Base-by-base conservation (phyloP, 176 grass and related monocot species). In the Aechmea fasciata region DNA sequence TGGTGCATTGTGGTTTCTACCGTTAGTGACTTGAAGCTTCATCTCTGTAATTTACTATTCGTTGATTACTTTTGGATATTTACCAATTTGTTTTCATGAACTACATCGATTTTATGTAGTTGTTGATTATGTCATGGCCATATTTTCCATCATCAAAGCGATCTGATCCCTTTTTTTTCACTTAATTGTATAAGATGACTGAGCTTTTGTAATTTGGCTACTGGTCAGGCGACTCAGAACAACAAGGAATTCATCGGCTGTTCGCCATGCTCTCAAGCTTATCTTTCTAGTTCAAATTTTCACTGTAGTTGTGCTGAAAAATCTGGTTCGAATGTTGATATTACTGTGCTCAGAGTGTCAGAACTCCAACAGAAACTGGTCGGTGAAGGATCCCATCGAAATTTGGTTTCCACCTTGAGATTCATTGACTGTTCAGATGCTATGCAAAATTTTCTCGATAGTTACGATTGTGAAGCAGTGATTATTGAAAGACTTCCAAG, bases 341-440 rank as follows among this genome's bases (percentile, higher is more conserved):
- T 66, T 13, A 73, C 64, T 64, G 50, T 73, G 24, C 72, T 81
- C 68, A 1, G 3, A 15, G 53, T 87, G 77, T 66, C 77, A 24
- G 71, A 76, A 9, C 48, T 90, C 51, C 65, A 71, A 2, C 71
- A 80, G n/a, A 47, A 78, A 51, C 78, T 97, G 52, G 69, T 74
- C 22, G 86, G 89, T 54, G 89, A 92, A 87, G 94, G 94, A 61
- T 97, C 86, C 74, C 93, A 97, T 73, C 86, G 89, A 11, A 77
- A 11, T 28, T 62, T 99, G 63, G 66, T 90, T 52, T 99, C 91
- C 23, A 77, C 48, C 55, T 13, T 93, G 57, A 85, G 72, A 73
- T 87, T 87, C 48, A 33, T 22, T 71, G 71, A 54, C 12, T 77
- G 48, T 54, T 73, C 71, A 49, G 28, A 85, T 69, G 73, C 15